Percentiles rank a stretch among this genome's conserved stretches.
Conservation (phyloP, 2,329 filamentous ascomycete species). For the Cadophora sp. region DNA sequence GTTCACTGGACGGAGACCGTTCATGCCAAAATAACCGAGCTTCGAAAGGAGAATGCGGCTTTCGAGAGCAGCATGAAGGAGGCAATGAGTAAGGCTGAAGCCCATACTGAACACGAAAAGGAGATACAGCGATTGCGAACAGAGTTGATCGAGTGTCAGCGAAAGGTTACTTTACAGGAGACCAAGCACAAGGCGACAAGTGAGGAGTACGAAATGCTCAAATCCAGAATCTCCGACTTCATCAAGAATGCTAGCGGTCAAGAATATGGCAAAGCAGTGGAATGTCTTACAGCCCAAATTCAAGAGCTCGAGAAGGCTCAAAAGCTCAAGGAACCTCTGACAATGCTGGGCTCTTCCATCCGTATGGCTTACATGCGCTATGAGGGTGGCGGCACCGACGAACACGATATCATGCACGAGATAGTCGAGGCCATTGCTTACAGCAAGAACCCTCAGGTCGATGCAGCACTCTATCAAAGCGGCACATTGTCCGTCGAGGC, state of each 20-base stretch:
- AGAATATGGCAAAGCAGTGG: not conserved
- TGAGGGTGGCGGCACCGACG: not conserved
- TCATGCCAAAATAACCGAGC: not conserved
- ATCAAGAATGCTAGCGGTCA: not conserved
- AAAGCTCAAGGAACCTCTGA: not conserved
- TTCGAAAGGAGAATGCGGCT: not conserved
- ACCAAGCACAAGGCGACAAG: not conserved
- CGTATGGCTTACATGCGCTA: not conserved
- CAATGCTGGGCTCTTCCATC: not conserved
- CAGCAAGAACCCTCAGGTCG: not conserved
- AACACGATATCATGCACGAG: not conserved
- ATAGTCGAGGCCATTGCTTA: not conserved
- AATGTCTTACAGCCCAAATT: not conserved
- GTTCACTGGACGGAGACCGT: not conserved
- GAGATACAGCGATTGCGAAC: not conserved
- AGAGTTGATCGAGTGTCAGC: not conserved
- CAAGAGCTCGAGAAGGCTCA: not conserved
- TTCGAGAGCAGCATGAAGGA: not conserved
- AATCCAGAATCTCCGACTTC: not conserved
- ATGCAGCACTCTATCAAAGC: slow-evolving; percentile 3
- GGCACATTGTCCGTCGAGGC: not conserved
- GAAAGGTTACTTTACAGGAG: not conserved
- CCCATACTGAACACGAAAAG: not conserved
- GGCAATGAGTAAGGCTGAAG: not conserved
- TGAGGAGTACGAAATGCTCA: not conserved